phyloP scores from a whole-genome alignment of 805 yeast genomes.

The Alloascoidea africana region DNA sequence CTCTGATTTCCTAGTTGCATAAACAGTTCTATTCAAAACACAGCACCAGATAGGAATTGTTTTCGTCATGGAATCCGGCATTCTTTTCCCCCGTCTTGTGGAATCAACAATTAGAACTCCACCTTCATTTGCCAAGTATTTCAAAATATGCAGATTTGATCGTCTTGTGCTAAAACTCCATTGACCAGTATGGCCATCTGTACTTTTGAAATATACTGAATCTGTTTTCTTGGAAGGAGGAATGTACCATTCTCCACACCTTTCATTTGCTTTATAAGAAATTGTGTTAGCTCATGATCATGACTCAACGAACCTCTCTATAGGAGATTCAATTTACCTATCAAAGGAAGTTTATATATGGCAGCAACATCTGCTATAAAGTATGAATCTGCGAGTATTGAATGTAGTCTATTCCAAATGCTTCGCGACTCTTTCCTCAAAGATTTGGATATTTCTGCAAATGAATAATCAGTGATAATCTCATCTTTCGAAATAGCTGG shows the following conservation, averaged over 20 bases:
- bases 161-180: slow-evolving; percentile 71
- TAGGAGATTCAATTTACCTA: slow-evolving; percentile 9
- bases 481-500: too few relatives aligned
- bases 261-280: slow-evolving; percentile 52
- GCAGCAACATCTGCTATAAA: slow-evolving; percentile 29
- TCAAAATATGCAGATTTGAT: slow-evolving; percentile 57
- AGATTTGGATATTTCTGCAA: slow-evolving; percentile 19
- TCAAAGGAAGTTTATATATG: slow-evolving; percentile 18
- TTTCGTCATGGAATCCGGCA: slow-evolving; percentile 80
- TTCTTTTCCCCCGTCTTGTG: slow-evolving; percentile 67
- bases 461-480: too few relatives aligned
- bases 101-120: slow-evolving; percentile 66
- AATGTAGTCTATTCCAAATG: slow-evolving; percentile 45
- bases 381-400: slow-evolving; percentile 48
- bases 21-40: slow-evolving; percentile 43
- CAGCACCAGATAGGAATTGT: slow-evolving; percentile 91
- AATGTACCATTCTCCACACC: slow-evolving; percentile 84
- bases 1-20: slow-evolving; percentile 18
- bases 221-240: slow-evolving; percentile 25
- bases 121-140: slow-evolving; percentile 21
- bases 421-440: slow-evolving; percentile 36
- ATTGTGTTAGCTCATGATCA: slow-evolving; percentile 13
- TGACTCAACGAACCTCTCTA: not conserved
- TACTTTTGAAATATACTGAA: slow-evolving; percentile 69
- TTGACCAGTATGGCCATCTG: slow-evolving; percentile 77